A percentile compares a stretch with the other conserved stretches of the same genome.
These are phyloP conservation scores for Staphylotrichum longicolle DNA, from an alignment of 495 filamentous ascomycete species.

Conservation along the genomic window DNA sequence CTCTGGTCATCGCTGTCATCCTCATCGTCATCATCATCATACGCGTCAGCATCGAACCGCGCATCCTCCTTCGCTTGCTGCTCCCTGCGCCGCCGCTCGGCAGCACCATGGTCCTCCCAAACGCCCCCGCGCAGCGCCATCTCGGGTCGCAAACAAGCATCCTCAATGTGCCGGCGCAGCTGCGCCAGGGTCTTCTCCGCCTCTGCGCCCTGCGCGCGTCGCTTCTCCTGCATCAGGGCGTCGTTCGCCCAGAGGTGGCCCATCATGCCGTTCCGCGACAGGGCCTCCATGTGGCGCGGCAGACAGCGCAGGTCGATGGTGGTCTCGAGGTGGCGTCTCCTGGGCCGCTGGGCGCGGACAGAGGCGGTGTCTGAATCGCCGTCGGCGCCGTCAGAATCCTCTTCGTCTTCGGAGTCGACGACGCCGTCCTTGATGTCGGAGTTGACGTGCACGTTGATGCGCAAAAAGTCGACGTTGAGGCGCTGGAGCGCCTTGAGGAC, in stretches of 20 bases:
- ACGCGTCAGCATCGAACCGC: slow-evolving; percentile 17
- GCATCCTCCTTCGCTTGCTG: slow-evolving; percentile 6
- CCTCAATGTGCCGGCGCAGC: slow-evolving; percentile 24
- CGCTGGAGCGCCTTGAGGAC: slow-evolving; percentile 23
- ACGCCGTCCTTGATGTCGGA: neutral
- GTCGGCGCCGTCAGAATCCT: neutral
- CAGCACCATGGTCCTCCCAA: slow-evolving; percentile 28
- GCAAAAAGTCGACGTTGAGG: slow-evolving; percentile 28
- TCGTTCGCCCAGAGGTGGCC: slow-evolving; percentile 24
- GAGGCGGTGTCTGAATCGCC: slow-evolving; percentile 5
- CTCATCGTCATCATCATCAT: neutral
- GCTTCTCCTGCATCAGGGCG: slow-evolving; percentile 17
- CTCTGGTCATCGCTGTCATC: neutral
- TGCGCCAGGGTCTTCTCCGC: slow-evolving; percentile 12
- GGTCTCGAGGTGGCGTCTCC: slow-evolving; percentile 28
- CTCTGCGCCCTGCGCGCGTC: slow-evolving; percentile 5
- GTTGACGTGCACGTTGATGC: slow-evolving; percentile 30
- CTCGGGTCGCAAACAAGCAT: slow-evolving; percentile 15
- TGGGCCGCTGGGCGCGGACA: neutral
- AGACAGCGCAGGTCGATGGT: slow-evolving; percentile 32
- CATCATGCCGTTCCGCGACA: neutral
- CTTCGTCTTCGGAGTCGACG: neutral
- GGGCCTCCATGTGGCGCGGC: slow-evolving; percentile 13
- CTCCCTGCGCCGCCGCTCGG: slow-evolving; percentile 20
- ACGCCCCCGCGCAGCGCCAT: slow-evolving; percentile 14